Evolutionary conservation across 2,329 filamentous ascomycete species (phyloP).

Genomic region (Pseudonectria foliicola): DNA sequence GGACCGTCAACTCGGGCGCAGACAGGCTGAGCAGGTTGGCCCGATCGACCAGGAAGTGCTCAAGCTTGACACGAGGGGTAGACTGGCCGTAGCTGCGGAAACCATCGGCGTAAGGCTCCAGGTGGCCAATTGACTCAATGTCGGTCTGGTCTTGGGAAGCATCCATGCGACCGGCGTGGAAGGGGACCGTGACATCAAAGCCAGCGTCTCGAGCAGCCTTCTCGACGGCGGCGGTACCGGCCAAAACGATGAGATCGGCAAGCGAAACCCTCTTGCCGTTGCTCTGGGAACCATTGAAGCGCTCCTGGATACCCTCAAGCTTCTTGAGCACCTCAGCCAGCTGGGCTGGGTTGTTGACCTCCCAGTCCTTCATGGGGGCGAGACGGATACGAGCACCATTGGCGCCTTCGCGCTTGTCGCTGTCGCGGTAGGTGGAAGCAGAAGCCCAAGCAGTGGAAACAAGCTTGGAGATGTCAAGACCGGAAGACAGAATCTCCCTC

Average conservation of each 20-base stretch:
- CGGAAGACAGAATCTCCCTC: slow-evolving; percentile 57
- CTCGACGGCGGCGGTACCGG: slow-evolving; percentile 61
- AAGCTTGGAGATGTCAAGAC: slow-evolving; percentile 52
- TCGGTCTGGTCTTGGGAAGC: slow-evolving; percentile 69
- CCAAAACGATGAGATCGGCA: slow-evolving; percentile 73
- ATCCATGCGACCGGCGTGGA: slow-evolving; percentile 65
- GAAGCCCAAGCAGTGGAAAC: slow-evolving; percentile 62
- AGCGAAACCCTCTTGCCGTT: slow-evolving; percentile 64
- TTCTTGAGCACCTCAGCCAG: slow-evolving; percentile 53
- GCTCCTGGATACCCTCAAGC: slow-evolving; percentile 58
- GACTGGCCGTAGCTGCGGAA: slow-evolving; percentile 74
- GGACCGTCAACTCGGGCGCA: slow-evolving; percentile 61
- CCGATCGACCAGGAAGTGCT: slow-evolving; percentile 65
- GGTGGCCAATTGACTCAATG: slow-evolving; percentile 51
- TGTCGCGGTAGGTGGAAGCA: slow-evolving; percentile 64
- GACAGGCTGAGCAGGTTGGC: slow-evolving; percentile 65
- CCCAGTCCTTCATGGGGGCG: slow-evolving; percentile 63
- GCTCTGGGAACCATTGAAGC: slow-evolving; percentile 49
- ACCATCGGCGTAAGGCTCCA: slow-evolving; percentile 62
- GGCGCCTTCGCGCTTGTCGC: slow-evolving; percentile 76
- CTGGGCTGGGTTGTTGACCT: slow-evolving; percentile 65
- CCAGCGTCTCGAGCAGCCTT: slow-evolving; percentile 54
- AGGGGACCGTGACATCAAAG: slow-evolving; percentile 53
- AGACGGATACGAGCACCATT: slow-evolving; percentile 74
- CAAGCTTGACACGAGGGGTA: slow-evolving; percentile 52